Evolutionary conservation across 768 basidiomycete species (phyloP), one percentile per base, ranked within the genome.

Genomic region (Coprinellus aureogranulatus): DNA sequence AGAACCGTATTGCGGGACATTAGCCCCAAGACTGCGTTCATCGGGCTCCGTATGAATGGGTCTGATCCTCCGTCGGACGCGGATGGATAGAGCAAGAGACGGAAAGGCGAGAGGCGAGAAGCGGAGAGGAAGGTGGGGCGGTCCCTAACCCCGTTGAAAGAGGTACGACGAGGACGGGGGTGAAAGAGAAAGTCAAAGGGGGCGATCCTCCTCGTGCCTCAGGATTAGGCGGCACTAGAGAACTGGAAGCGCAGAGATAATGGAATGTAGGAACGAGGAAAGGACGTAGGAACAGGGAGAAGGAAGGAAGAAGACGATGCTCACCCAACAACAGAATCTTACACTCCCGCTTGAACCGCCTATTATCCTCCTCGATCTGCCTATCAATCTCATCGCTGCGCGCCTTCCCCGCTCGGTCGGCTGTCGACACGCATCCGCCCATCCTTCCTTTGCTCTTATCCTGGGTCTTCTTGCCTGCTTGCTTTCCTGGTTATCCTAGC

Each of bases 241-340:
- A n/a, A n/a, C n/a, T n/a, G n/a, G n/a, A n/a, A n/a, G n/a, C n/a
- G n/a, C n/a, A n/a, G n/a, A n/a, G n/a, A n/a, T n/a, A n/a, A n/a
- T n/a, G n/a, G n/a, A n/a, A n/a, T 18, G 37, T 9, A 18, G 10
- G 37, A 39, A 9, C 9, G 37, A 39, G 37, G 37, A 18, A 18
- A 39, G 10, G 37, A 39, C 9, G 10, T 9, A 39, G 37, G 37
- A 9, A n/a, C 34, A 48, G 27, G 39, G 47, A 28, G 20, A 45
- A 37, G 23, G 18, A 54, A 45, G 23, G 20, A 26, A 14, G 37
- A 10, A 40, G 14, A 47, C 8, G 2, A 79, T n/a, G n/a, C 90
- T 52, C 60, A 91, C 93, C 94, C n/a, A 97, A 78, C 14, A 97
- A 75, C 22, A 97, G 73, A 63, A 97, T 94, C 81, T 95, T 95